Evolutionary conservation across 1,139 yeast genomes (phyloP).

Genomic region (Candida freyschussii): DNA sequence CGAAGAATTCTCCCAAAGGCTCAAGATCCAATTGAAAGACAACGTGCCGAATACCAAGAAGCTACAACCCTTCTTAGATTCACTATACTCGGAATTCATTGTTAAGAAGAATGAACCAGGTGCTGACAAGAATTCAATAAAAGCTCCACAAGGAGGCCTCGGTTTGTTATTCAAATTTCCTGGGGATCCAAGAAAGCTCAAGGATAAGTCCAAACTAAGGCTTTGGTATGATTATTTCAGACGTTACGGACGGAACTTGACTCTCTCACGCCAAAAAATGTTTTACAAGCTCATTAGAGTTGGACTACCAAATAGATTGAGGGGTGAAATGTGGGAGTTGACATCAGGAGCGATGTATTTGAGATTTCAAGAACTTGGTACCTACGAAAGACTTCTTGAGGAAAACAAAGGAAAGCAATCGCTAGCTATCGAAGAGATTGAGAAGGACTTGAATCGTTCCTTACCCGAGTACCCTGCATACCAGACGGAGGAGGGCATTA

Average conservation of each 20-base stretch:
- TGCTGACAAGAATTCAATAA: constrained; percentile 35
- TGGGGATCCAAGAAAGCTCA: constrained; percentile 72
- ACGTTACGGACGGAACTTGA: constrained; percentile 78
- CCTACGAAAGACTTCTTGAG: constrained; percentile 53
- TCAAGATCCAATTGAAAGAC: constrained; percentile 58
- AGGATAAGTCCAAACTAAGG: constrained; percentile 83
- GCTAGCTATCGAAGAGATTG: constrained; percentile 91
- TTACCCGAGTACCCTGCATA: constrained; percentile 96
- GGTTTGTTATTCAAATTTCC: constrained; percentile 85
- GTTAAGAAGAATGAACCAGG: constrained; percentile 53
- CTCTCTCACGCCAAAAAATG: constrained; percentile 67
- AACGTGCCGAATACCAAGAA: constrained; percentile 60
- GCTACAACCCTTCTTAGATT: constrained; percentile 59
- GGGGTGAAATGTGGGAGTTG: constrained; percentile 97
- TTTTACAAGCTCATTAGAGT: constrained; percentile 81
- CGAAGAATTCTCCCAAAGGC: constrained; percentile 69
- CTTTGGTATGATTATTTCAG: constrained; percentile 90
- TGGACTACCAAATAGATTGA: constrained; percentile 83
- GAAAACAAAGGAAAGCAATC: constrained; percentile 63
- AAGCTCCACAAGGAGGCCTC: constrained; percentile 77
- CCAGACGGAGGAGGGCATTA: constrained; percentile 81
- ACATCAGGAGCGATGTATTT: constrained; percentile 81
- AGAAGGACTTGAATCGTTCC: constrained; percentile 89
- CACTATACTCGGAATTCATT: constrained; percentile 84
- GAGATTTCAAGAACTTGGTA: constrained; percentile 57